Percentiles rank a stretch among this genome's conserved stretches.
Conservation (phyloP, 805 yeast genomes). For the Saccharomycopsis javanensis region DNA sequence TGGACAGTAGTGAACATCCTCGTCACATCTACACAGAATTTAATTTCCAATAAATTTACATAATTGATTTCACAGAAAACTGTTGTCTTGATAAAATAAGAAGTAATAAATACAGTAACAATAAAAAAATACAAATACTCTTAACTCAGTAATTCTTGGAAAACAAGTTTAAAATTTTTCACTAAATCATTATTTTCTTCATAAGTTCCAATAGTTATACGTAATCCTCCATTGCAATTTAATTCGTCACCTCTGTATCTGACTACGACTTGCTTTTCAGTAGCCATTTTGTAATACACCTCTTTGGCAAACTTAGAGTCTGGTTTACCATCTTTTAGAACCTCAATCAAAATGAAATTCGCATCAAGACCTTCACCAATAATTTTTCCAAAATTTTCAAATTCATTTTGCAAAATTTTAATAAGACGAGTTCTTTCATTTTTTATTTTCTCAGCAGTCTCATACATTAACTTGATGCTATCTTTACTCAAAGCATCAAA, state of each 20-base stretch:
- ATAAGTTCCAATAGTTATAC: conserved; percentile 79
- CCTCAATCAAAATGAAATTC: conserved; percentile 70
- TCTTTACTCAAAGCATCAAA: conserved; percentile 53
- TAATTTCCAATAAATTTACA: too few relatives aligned
- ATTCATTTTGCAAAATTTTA: conserved; percentile 25
- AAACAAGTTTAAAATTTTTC: conserved; percentile 33
- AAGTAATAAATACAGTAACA: too few relatives aligned
- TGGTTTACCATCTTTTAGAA: conserved; percentile 58
- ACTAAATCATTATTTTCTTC: conserved; percentile 60
- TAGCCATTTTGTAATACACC: conserved; percentile 64
- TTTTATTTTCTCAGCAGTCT: conserved; percentile 39
- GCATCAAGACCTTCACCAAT: conserved; percentile 88
- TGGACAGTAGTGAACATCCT: too few relatives aligned
- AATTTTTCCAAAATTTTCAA: conserved; percentile 60
- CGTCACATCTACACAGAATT: too few relatives aligned
- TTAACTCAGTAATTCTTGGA: conserved; percentile 21
- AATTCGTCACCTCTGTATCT: conserved; percentile 86
- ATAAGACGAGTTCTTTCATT: conserved; percentile 48
- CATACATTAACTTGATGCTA: conserved; percentile 52
- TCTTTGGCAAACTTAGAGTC: conserved; percentile 55
- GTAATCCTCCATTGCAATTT: conserved; percentile 80
- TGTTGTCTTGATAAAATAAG: too few relatives aligned
- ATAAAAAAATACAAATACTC: background rate
- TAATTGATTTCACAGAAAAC: too few relatives aligned
- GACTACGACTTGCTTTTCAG: conserved; percentile 66